phyloP scores from a whole-genome alignment of 78 protist species.

The Dictyostelium brefeldianum region DNA sequence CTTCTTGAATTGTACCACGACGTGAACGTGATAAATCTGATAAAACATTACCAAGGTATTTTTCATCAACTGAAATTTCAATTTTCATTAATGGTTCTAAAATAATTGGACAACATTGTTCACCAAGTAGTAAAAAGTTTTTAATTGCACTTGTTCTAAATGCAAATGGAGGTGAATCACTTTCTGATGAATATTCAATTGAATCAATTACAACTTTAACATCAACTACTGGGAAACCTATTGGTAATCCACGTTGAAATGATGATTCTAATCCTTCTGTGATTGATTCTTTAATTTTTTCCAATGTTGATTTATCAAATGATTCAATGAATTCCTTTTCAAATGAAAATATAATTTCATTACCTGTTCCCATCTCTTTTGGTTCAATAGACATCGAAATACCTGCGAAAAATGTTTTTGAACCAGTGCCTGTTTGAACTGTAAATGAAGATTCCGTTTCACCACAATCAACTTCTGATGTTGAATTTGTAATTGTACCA shows the following conservation, averaged over 20 bases:
- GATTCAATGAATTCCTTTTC: neutral
- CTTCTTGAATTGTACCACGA: conserved; percentile 56
- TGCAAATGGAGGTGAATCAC: conserved; percentile 60
- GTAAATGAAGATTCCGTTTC: neutral
- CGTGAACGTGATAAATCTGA: conserved; percentile 76
- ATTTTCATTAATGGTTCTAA: conserved; percentile 77
- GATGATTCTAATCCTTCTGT: conserved; percentile 38
- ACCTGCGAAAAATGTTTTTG: conserved; percentile 37
- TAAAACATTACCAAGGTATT: conserved; percentile 70
- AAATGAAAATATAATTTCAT: conserved; percentile 19
- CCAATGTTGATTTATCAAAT: conserved; percentile 26
- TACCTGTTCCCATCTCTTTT: conserved; percentile 48
- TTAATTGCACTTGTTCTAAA: conserved; percentile 27
- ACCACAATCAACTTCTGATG: neutral
- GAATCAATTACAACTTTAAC: neutral
- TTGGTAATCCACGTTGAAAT: conserved; percentile 69
- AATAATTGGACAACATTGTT: conserved; percentile 9
- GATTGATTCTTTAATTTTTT: conserved; percentile 23
- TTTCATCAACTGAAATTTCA: conserved; percentile 57
- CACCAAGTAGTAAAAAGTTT: conserved; percentile 15
- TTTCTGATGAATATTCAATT: conserved; percentile 16
- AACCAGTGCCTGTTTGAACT: conserved; percentile 30
- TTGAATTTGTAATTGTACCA: neutral
- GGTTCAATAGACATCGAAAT: conserved; percentile 30
- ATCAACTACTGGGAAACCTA: conserved; percentile 69